Evolutionary conservation across 75 land plant species (phyloP), one percentile per base, ranked within the genome.

Genomic region (Ceratopteris richardii): DNA sequence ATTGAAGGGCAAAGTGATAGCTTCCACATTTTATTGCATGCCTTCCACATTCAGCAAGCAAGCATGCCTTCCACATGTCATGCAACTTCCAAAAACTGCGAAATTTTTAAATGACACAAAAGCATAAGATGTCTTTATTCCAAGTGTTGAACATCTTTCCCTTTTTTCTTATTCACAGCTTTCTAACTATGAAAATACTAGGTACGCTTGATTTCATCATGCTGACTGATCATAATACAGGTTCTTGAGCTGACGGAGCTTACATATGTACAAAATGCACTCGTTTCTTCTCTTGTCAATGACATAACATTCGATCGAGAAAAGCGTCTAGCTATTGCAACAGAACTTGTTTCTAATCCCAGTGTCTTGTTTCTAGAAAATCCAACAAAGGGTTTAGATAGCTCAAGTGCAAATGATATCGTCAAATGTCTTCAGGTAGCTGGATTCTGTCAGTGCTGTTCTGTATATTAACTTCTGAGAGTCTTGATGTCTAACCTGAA

Each of bases 341-440:
- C 66, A 19, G 74, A 71, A 51, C 68, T 71, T 16, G 74, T 56
- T 33, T 62, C 68, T 14, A 71, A 71, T 43, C 74, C 74, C 31
- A 71, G 74, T 41, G 50, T 71, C 20, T 21, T 71, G 1, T 71
- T 71, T 47, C 61, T 71, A 29, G 76, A 73, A 42, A 58, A 67
- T 19, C 76, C 76, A 33, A 67, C 46, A 18, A 33, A 51, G n/a
- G 51, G 50, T 22, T 60, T 73, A 21, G 76, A 73, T 44, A 41
- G 62, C 26, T 44, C 42, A 23, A 52, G 54, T 52, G 59, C 59
- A 30, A 13, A 2, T 24, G 7, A 28, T 3, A 26, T 52, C 14
- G 25, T 26, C 2, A 21, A 26, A 1, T 52, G 54, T 23, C 54
- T 52, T 23, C 54, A 26, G 54, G 54, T 52, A 3, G 23, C 24